Base-by-base conservation (phyloP, 129 eudicot species). In the Artemisia argyi region DNA sequence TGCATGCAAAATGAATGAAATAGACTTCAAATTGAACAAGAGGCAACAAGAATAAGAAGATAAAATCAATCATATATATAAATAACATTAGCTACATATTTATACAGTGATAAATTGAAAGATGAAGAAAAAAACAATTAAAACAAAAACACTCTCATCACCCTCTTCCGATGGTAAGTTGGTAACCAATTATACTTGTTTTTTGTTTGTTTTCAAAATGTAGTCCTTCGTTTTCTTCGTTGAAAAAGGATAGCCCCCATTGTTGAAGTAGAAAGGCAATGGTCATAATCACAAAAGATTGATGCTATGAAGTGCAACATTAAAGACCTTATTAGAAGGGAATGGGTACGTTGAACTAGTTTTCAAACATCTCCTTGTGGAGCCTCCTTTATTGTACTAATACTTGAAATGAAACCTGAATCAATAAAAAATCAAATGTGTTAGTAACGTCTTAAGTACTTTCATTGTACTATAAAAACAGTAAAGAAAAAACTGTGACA, bases 321-420 rank as follows among this genome's bases (percentile, higher is more conserved):
- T 20, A 15, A 56, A 47, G 84, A 80, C 84, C 84, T 80, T 80
- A 80, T 80, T 75, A 22, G 47, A 62, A 52, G 54, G 20, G 72
- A 61, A 54, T 11, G 53, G 64, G 69, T 47, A 65, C 69, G 73
- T 62, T 55, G 54, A 62, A 74, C 54, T 75, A 53, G 30, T 57
- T 39, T 66, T 62, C 56, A 80, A 62, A 74, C 84, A 61, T 62
- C 80, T 80, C 72, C 61, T 62, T 65, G 66, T 0, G 73, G 77
- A 54, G 73, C 63, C 73, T 51, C 62, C 62, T 80, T 80, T 80
- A 80, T 80, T 75, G 30, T 44, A 69, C 14, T 44, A 26, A 13
- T 54, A 56, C 22, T 47, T 14, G 8, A 46, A 80, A 9, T 54
- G 70, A 74, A 80, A 72, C 80, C 79, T 71, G 47, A 5, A 73